These are phyloP conservation scores for Notholithocarpus densiflorus DNA, from an alignment of 306 rosid species.

Conservation along the genomic window DNA sequence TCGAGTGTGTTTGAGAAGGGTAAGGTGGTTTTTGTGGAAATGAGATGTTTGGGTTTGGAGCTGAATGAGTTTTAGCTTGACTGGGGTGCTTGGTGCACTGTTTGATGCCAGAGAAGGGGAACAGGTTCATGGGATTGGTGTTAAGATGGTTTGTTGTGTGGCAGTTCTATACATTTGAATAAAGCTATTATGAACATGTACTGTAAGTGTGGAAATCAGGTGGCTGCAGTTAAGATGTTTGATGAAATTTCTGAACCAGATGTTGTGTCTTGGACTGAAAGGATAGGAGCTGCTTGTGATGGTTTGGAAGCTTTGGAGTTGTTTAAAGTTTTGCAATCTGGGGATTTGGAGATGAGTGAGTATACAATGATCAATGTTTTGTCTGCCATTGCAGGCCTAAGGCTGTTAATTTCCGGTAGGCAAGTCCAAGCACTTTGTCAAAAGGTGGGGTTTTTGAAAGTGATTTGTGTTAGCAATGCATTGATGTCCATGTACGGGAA, in stretches of 20 bases:
- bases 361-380: constrained; percentile 4
- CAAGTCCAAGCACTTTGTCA: constrained; percentile 22
- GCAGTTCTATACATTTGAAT: constrained; percentile 6
- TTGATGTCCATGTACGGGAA: constrained; percentile 2
- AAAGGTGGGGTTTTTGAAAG: background rate
- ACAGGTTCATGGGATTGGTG: constrained; percentile 13
- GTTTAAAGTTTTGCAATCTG: background rate
- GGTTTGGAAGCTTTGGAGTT: constrained; percentile 3
- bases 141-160: constrained; percentile 11
- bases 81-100: constrained; percentile 16
- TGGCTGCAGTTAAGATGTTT: constrained; percentile 11
- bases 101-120: constrained; percentile 11
- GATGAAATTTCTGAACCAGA: constrained; percentile 19
- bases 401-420: background rate
- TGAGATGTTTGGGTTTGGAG: constrained; percentile 6
- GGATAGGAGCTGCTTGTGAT: constrained; percentile 18
- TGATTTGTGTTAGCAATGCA: constrained; percentile 6
- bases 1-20: constrained; percentile 19
- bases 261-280: constrained; percentile 19
- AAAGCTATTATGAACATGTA: constrained; percentile 14
- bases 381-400: background rate
- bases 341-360: background rate
- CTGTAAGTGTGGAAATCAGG: background rate
- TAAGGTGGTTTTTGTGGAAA: constrained; percentile 9
- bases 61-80: constrained; percentile 20